phyloP scores from a whole-genome alignment of 306 rosid species.

The Senna tora region DNA sequence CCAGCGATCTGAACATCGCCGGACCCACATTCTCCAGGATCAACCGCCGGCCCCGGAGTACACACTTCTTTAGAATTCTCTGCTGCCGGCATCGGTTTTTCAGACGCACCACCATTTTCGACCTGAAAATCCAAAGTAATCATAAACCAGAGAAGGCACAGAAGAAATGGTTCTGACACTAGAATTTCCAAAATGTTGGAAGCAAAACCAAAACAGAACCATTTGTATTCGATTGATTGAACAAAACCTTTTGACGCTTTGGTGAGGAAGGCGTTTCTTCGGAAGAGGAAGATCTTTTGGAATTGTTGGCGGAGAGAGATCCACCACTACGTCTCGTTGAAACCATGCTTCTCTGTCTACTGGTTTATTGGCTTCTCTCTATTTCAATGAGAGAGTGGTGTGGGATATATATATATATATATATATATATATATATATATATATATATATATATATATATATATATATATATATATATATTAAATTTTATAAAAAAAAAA shows the following conservation, averaged over 20 bases:
- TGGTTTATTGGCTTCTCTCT: constrained; percentile 27
- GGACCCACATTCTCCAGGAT: constrained; percentile 70
- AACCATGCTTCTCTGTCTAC: constrained; percentile 77
- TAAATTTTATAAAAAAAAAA: no score
- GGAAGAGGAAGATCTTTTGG: constrained; percentile 82
- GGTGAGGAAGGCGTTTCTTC: constrained; percentile 88
- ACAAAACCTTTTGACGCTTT: constrained; percentile 79
- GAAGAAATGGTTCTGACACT: constrained; percentile 19
- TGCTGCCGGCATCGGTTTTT: constrained; percentile 60
- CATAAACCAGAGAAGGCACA: constrained; percentile 31
- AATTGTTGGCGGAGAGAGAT: constrained; percentile 76
- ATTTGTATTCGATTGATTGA: constrained; percentile 18
- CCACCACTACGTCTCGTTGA: constrained; percentile 95
- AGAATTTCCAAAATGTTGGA: neutral
- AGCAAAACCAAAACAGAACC: constrained; percentile 13
- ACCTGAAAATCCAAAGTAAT: constrained; percentile 55
- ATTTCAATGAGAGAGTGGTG: constrained; percentile 27
- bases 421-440: no score
- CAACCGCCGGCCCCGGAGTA: constrained; percentile 55
- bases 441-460: no score
- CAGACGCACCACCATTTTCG: constrained; percentile 71
- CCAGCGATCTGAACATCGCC: constrained; percentile 60
- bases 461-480: no score
- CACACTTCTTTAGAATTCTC: constrained; percentile 84
- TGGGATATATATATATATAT: no score